Conservation (phyloP, 1,284 basidiomycete genomes). For the Albatrellus sp. region DNA sequence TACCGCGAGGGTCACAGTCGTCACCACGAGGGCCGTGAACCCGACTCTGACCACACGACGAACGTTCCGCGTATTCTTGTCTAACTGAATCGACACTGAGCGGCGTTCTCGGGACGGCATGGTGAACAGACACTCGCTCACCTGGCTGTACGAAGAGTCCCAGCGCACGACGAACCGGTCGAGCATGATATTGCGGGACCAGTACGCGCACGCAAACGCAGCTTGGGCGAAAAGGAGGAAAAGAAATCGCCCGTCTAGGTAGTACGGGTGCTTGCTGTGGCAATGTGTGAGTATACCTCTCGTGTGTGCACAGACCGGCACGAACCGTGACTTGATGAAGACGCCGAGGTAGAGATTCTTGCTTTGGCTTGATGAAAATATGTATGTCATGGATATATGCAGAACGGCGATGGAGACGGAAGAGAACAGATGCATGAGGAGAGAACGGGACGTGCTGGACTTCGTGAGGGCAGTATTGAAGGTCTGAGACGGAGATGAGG, state of each 20-base stretch:
- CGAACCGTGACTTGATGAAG: constrained; percentile 56
- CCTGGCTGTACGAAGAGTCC: constrained; percentile 14
- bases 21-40: constrained; percentile 23
- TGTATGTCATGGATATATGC: constrained; percentile 26
- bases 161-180: constrained; percentile 47
- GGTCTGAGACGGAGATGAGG: constrained; percentile 39
- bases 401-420: constrained; percentile 27
- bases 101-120: background rate
- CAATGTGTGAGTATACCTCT: background rate
- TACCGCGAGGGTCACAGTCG: constrained; percentile 26
- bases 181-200: constrained; percentile 40
- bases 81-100: background rate
- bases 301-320: background rate
- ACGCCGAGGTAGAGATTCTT: constrained; percentile 27
- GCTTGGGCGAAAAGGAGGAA: constrained; percentile 45
- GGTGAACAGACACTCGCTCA: constrained; percentile 6
- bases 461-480: constrained; percentile 34
- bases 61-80: background rate
- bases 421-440: constrained; percentile 32
- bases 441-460: constrained; percentile 27
- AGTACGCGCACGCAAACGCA: constrained; percentile 30
- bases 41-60: constrained; percentile 9
- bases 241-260: constrained; percentile 51
- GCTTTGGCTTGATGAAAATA: constrained; percentile 15
- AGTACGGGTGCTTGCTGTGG: constrained; percentile 53